phyloP scores from a whole-genome alignment of 2,329 filamentous ascomycete genomes.

The Curvularia spicifera region DNA sequence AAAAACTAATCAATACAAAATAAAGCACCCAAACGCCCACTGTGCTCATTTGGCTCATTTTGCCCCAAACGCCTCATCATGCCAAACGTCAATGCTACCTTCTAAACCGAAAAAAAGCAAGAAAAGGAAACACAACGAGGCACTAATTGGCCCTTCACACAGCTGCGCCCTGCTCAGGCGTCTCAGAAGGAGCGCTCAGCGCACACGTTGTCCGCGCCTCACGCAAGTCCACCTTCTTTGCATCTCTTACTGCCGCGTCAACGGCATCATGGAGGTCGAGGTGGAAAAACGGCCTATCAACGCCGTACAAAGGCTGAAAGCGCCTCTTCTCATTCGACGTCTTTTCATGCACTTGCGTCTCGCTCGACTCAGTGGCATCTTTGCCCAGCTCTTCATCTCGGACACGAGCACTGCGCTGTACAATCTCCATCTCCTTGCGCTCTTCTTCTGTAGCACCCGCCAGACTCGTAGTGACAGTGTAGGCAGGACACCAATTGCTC shows the following conservation, averaged over 20 bases:
- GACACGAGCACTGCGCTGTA: conserved; percentile 2
- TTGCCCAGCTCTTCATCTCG: conserved; percentile 21
- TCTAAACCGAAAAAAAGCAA: not conserved
- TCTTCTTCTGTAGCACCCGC: conserved; percentile 29
- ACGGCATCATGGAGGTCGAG: conserved; percentile 41
- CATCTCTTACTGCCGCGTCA: conserved; percentile 34
- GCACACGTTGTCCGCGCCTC: conserved; percentile 5
- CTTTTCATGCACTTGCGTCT: not conserved
- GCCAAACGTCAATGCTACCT: not conserved
- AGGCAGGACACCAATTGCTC: conserved; percentile 34
- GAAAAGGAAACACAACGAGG: not conserved
- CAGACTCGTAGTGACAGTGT: conserved; percentile 27
- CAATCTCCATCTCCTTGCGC: conserved; percentile 11
- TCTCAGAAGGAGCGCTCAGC: not conserved
- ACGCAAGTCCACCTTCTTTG: conserved; percentile 23
- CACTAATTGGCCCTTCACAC: not conserved
- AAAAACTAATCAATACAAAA: not conserved
- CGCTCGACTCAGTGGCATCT: not conserved
- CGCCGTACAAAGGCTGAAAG: conserved; percentile 24
- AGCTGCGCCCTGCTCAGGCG: not conserved
- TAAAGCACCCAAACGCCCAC: not conserved
- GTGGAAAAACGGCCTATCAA: conserved; percentile 40
- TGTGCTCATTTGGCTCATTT: not conserved
- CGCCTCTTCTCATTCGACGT: not conserved
- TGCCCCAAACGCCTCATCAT: not conserved